Evolutionary conservation across 129 eudicot genomes (phyloP).

Genomic region (Rutidosis leptorrhynchoides): DNA sequence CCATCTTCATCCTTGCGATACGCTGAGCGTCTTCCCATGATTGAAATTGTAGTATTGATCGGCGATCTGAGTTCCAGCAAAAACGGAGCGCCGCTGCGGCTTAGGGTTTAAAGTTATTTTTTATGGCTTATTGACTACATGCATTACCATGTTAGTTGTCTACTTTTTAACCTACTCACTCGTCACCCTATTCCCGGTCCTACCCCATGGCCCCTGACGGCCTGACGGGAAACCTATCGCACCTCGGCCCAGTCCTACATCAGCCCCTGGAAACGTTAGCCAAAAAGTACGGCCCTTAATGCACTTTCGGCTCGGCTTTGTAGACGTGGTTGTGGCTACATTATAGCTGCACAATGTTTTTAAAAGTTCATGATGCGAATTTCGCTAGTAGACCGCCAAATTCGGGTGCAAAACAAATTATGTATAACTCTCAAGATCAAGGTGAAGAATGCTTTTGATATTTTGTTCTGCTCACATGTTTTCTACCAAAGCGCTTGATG

Average conservation of each 20-base stretch:
- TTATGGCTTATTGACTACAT: too few species aligned
- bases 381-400: conserved; percentile 80
- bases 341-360: conserved; percentile 60
- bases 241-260: conserved; percentile 70
- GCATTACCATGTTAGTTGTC: conserved; percentile 12
- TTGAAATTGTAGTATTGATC: too few species aligned
- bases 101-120: too few species aligned
- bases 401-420: conserved; percentile 76
- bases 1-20: too few species aligned
- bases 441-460: conserved; percentile 82
- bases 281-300: conserved; percentile 59
- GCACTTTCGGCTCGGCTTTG: conserved; percentile 68
- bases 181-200: conserved; percentile 62
- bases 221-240: conserved; percentile 78
- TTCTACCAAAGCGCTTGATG: conserved; percentile 73
- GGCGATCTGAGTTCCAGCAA: too few species aligned
- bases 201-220: conserved; percentile 83
- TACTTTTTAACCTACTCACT: conserved; percentile 30
- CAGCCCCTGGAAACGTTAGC: conserved; percentile 66
- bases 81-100: too few species aligned
- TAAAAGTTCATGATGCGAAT: conserved; percentile 61
- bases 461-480: conserved; percentile 64
- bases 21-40: too few species aligned
- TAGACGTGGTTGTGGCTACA: conserved; percentile 75
- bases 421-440: conserved; percentile 75